Base-by-base conservation (phyloP, 169 alveolate species). In the Plasmodium vinckei region DNA sequence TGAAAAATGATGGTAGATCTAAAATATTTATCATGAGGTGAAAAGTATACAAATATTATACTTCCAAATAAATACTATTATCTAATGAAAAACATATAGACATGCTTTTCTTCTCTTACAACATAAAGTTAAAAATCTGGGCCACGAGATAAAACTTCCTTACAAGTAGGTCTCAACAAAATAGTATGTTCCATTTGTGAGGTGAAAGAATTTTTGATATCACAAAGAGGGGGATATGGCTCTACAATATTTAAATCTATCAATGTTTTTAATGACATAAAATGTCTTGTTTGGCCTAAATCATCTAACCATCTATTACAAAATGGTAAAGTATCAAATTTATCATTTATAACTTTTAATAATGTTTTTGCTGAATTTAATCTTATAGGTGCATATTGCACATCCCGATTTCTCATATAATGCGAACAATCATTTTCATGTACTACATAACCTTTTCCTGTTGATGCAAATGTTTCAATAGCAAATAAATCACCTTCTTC, bases 401-500 rank as follows among this genome's bases (percentile, higher is more conserved):
- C 97, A 72, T 97, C 97, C 61, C 94, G 97, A 87, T 96, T 98
- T 94, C 98, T 98, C 99, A 98, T 99, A 93, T 97, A 99, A 92
- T 99, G 99, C 9, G 99, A 97, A 88, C 98, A 96, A 25, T 97
- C 98, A 87, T 92, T 87, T 10, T 95, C 96, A 82, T 96, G 98
- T 87, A 95, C 69, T 19, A 95, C 97, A 51, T 73, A 87, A 2
- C 99, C 99, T 82, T 97, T 98, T 54, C 99, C 99, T 15, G 99
- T 98, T 0, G 99, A 94, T 46, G 99, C 99, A 92, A 98, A 98
- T 5, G 99, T 98, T 92, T 98, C 99, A 15, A 99, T 98, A 7
- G 99, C 99, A 94, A 98, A 99, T 67, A 98, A 91, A 91, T 99
- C 99, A 9, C 99, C 99, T 94, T 99, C 99, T 92, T 98, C 99